phyloP scores from a whole-genome alignment of 2,329 filamentous ascomycete species.

The Sarocladium strictum region DNA sequence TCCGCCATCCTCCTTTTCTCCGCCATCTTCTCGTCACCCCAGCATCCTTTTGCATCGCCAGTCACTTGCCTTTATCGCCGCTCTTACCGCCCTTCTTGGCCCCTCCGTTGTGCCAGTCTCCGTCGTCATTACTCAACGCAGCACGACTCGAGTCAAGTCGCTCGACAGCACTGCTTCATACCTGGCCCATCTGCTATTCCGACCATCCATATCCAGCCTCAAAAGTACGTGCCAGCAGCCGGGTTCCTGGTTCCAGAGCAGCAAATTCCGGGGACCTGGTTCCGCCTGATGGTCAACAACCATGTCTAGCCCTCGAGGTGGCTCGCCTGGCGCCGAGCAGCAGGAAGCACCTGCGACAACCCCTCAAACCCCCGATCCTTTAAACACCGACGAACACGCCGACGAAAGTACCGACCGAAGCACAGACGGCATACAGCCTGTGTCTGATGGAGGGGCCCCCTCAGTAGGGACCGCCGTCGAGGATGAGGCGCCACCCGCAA shows the following conservation, averaged over 20 bases:
- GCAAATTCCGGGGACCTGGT: background rate
- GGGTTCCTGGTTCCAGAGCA: background rate
- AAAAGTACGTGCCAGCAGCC: background rate
- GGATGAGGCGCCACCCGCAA: background rate
- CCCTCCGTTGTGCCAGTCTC: background rate
- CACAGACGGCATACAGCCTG: background rate
- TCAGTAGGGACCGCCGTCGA: background rate
- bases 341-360: background rate
- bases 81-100: background rate
- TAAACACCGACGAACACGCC: background rate
- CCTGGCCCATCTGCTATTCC: background rate
- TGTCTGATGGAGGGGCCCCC: background rate
- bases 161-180: background rate
- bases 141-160: background rate
- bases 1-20: background rate
- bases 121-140: background rate
- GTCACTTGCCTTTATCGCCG: background rate
- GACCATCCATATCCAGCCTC: too few species aligned
- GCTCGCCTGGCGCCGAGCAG: slow-evolving; percentile 5
- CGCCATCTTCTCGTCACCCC: background rate
- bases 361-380: background rate
- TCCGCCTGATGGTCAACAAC: background rate
- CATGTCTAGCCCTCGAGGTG: slow-evolving; percentile 8
- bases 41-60: background rate
- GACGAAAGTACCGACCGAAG: background rate